Base-by-base conservation (phyloP, 163 green algal species). In the Chlorella variabilis region DNA sequence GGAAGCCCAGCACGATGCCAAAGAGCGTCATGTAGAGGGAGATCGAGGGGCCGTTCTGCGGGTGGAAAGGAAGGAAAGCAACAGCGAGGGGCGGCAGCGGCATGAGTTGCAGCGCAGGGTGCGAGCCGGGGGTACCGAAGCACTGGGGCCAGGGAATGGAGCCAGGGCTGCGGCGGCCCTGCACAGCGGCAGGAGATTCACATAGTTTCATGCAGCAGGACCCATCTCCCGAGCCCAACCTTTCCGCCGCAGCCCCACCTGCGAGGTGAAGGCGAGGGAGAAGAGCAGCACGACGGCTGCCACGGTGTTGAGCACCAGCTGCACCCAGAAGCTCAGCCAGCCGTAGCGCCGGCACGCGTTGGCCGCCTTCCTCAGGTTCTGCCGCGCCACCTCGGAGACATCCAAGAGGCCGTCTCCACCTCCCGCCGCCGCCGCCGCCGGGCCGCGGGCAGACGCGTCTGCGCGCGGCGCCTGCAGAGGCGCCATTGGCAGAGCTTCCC, bases 291-390 rank as follows among this genome's bases (percentile, higher is more conserved):
- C 97, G 74, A 95, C 87, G 6, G 87, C 90, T 9, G 93, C 95
- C 15, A 97, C 91, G 4, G 94, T 89, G 33, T 87, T 95, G 38
- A 98, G 87, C 2, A 90, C 90, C 23, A 98, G 88, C 89, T 98
- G 95, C 27, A 90, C 86, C 95, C 95, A 98, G 79, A 98, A 98
- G 75, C 87, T 91, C 36, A 96, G 84, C 95, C 95, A 98, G 25
- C 95, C 94, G 67, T 93, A 94, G 11, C 87, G 86, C 38, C 81
- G 66, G 80, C 83, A 90, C 8, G 78, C 71, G 27, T 83, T 80
- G 7, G 87, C 80, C 29, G 89, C 87, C 9, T 65, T 74, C 36
- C 71, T 58, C 39, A 93, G 75, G 59, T 85, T 81, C 48, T 80
- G 71, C 51, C 78, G 73, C 17, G 89, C 89, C 31, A 83, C 75